These are phyloP conservation scores for Hanseniaspora hatyaiensis DNA, from an alignment of 805 yeast species.

Conservation along the genomic window DNA sequence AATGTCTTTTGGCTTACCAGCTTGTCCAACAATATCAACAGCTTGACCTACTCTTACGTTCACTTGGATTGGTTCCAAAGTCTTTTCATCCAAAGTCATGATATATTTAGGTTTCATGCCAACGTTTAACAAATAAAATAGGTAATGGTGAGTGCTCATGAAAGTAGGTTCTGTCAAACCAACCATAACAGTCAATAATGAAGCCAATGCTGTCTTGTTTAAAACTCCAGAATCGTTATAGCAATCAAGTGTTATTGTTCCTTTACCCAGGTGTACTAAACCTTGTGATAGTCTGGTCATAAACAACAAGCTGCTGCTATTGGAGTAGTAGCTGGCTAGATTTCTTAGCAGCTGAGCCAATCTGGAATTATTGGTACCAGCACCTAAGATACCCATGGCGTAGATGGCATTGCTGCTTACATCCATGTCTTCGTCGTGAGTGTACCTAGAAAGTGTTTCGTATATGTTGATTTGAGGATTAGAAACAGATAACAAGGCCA, in stretches of 20 bases:
- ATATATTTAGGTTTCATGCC: constrained; percentile 89
- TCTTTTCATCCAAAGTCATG: constrained; percentile 80
- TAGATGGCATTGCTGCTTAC: constrained; percentile 92
- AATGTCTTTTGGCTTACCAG: constrained; percentile 96
- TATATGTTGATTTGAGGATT: constrained; percentile 95
- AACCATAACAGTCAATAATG: constrained; percentile 71
- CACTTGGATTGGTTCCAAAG: constrained; percentile 76
- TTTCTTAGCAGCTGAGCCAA: constrained; percentile 91
- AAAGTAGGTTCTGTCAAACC: constrained; percentile 80
- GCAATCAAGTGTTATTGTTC: constrained; percentile 80
- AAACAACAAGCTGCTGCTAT: constrained; percentile 81
- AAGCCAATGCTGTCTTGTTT: constrained; percentile 81
- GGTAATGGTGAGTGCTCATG: constrained; percentile 67
- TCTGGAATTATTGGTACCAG: constrained; percentile 98
- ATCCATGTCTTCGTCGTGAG: constrained; percentile 89
- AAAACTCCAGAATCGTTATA: constrained; percentile 79
- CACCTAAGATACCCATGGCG: constrained; percentile 95
- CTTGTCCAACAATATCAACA: constrained; percentile 96
- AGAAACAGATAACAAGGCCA: constrained; percentile 87
- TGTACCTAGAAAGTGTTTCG: constrained; percentile 88
- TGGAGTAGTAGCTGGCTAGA: constrained; percentile 81
- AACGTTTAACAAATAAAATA: constrained; percentile 75
- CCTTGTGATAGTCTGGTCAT: constrained; percentile 94
- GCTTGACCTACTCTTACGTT: constrained; percentile 98
- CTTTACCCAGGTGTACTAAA: constrained; percentile 87